A percentile compares a stretch with the other conserved stretches of the same genome.
Evolutionary conservation across 2,329 filamentous ascomycete genomes (phyloP).

Genomic region (Neofusicoccum cordaticola): DNA sequence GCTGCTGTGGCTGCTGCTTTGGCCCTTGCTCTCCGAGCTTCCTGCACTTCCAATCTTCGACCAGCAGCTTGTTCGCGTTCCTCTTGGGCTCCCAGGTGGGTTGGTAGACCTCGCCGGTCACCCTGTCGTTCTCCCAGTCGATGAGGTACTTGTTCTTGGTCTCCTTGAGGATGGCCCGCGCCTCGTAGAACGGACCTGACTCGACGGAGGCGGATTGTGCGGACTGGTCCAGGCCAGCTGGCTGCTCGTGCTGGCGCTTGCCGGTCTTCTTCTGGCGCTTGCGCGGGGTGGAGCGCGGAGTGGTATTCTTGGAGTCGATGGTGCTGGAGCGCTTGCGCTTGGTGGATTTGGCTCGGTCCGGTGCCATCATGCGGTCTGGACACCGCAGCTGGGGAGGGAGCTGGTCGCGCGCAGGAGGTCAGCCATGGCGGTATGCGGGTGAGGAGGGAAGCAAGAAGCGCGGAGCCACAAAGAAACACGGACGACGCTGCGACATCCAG

Average conservation of each 20-base stretch:
- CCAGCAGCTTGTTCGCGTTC: slow-evolving; percentile 34
- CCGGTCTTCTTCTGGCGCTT: background rate
- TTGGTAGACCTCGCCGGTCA: slow-evolving; percentile 47
- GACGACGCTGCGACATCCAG: background rate
- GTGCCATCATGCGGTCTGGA: slow-evolving; percentile 11
- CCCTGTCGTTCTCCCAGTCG: slow-evolving; percentile 56
- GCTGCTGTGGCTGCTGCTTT: background rate
- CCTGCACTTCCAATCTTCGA: slow-evolving; percentile 34
- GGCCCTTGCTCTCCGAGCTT: slow-evolving; percentile 15
- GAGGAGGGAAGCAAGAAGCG: background rate
- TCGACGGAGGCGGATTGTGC: background rate
- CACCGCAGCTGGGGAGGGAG: background rate
- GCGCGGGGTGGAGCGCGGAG: background rate
- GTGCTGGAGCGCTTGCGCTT: slow-evolving; percentile 11
- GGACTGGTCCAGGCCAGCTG: background rate
- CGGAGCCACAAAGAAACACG: background rate
- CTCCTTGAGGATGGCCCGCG: slow-evolving; percentile 32
- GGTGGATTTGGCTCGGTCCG: background rate
- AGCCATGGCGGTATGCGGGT: slow-evolving; percentile 1
- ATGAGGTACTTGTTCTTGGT: slow-evolving; percentile 48
- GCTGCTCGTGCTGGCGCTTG: background rate
- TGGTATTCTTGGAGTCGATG: background rate
- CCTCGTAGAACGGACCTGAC: background rate
- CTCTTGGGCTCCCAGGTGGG: slow-evolving; percentile 52
- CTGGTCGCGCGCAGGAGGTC: background rate